A percentile compares a stretch with the other conserved stretches of the same genome.
These are phyloP conservation scores for Blastocystis sp. DNA, from an alignment of 352 stramenopile species.

Conservation along the genomic window DNA sequence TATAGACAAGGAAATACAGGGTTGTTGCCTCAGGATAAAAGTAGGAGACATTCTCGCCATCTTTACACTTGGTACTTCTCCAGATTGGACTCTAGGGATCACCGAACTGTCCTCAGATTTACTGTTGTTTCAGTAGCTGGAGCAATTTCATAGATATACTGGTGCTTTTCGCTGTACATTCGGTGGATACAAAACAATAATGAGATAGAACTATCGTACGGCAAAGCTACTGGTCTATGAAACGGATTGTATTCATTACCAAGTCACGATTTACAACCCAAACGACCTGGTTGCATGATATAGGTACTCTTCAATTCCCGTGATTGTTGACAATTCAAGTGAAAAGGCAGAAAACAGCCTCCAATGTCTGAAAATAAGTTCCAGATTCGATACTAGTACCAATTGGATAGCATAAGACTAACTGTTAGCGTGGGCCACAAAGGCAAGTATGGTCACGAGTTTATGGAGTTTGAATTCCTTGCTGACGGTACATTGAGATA, in stretches of 20 bases:
- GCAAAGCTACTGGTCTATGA: too few relatives aligned
- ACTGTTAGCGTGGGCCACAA: conserved; percentile 81
- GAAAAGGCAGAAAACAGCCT: background rate
- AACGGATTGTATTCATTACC: too few relatives aligned
- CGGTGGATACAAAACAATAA: background rate
- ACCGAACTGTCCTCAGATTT: background rate
- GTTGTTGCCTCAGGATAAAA: conserved; percentile 45
- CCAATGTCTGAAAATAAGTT: conserved; percentile 62
- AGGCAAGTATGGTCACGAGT: conserved; percentile 89
- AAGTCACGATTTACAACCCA: too few relatives aligned
- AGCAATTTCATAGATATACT: conserved; percentile 24
- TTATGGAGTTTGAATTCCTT: conserved; percentile 92
- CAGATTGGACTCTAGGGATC: conserved; percentile 60
- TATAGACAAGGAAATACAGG: conserved; percentile 4
- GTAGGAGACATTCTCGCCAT: background rate
- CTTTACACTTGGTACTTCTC: conserved; percentile 9
- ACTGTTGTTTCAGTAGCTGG: conserved; percentile 41
- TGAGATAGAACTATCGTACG: too few relatives aligned
- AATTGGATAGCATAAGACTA: background rate
- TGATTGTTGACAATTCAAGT: background rate
- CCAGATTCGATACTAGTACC: conserved; percentile 64
- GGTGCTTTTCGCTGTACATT: background rate
- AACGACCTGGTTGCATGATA: too few relatives aligned
- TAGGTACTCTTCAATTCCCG: too few relatives aligned
- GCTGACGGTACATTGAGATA: conserved; percentile 84